Conservation (phyloP, 345 rosid genomes). For the Geranium brycei region DNA sequence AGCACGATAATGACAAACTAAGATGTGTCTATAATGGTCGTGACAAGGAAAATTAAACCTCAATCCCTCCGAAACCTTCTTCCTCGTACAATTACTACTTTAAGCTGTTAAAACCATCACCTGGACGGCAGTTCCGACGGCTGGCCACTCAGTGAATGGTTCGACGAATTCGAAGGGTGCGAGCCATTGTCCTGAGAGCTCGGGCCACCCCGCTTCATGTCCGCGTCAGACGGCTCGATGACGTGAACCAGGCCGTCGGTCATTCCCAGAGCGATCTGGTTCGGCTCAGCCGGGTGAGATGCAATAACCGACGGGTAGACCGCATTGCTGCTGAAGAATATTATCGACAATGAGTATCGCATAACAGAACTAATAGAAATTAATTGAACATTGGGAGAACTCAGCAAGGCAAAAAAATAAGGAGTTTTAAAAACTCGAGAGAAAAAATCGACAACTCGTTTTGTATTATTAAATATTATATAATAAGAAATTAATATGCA, state of each 20-base stretch:
- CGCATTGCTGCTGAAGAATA: slow-evolving; percentile 13
- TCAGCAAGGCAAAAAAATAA: too few species aligned
- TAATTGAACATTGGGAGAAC: too few species aligned
- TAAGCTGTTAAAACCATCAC: slow-evolving; percentile 8
- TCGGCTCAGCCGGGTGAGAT: slow-evolving; percentile 47
- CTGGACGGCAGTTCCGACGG: slow-evolving; percentile 27
- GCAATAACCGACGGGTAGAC: slow-evolving; percentile 40
- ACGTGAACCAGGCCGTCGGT: slow-evolving; percentile 51
- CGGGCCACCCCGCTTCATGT: slow-evolving; percentile 33
- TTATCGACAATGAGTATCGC: background rate
- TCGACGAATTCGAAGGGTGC: slow-evolving; percentile 32
- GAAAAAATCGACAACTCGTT: too few species aligned
- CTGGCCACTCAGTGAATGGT: slow-evolving; percentile 31
- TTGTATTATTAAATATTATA: too few species aligned
- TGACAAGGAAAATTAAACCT: background rate
- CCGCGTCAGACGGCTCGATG: slow-evolving; percentile 37
- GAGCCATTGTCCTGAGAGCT: slow-evolving; percentile 28
- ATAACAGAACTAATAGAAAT: background rate
- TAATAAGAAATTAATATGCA: too few species aligned
- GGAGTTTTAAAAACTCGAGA: too few species aligned
- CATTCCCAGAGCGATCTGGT: slow-evolving; percentile 54
- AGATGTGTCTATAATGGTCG: background rate
- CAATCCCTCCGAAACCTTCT: background rate
- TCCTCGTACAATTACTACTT: background rate
- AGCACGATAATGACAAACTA: too few species aligned